phyloP scores from a whole-genome alignment of 2,329 filamentous ascomycete genomes.

The Rhinocladiella mackenziei region DNA sequence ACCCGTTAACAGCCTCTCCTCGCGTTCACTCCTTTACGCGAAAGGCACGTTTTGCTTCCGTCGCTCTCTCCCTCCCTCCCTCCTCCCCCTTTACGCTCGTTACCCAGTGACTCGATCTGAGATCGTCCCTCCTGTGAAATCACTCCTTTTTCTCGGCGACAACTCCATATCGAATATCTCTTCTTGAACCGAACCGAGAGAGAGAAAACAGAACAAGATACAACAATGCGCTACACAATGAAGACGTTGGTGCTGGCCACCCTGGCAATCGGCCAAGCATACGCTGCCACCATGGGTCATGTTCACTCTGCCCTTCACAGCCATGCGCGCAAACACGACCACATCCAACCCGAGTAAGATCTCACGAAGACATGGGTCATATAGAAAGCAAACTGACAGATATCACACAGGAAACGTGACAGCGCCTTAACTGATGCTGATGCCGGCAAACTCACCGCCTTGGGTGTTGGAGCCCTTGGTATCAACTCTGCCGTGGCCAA shows the following conservation, averaged over 20 bases:
- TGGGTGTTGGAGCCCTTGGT: slow-evolving; percentile 23
- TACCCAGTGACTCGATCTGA: slow-evolving; percentile 26
- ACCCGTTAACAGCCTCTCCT: slow-evolving; percentile 23
- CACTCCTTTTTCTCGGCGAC: slow-evolving; percentile 16
- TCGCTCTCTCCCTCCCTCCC: slow-evolving; percentile 15
- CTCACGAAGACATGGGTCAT: neutral
- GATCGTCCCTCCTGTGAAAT: slow-evolving; percentile 22
- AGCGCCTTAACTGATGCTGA: slow-evolving; percentile 20
- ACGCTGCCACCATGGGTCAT: slow-evolving; percentile 21
- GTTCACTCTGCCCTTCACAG: slow-evolving; percentile 18
- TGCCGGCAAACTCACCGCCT: slow-evolving; percentile 15
- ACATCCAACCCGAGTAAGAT: slow-evolving; percentile 16
- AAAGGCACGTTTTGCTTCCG: too few relatives aligned
- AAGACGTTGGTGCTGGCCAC: slow-evolving; percentile 30
- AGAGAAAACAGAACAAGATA: slow-evolving; percentile 10
- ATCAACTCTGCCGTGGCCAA: slow-evolving; percentile 22
- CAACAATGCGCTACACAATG: slow-evolving; percentile 27
- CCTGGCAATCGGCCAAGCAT: slow-evolving; percentile 26
- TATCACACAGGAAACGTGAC: slow-evolving; percentile 22
- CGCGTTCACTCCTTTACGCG: slow-evolving; percentile 28
- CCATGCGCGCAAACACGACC: slow-evolving; percentile 24
- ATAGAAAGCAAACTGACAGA: slow-evolving; percentile 14
- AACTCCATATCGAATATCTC: slow-evolving; percentile 2
- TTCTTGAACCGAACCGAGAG: slow-evolving; percentile 18
- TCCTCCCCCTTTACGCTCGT: slow-evolving; percentile 9